phyloP scores from a whole-genome alignment of 495 filamentous ascomycete species.

The Penicillium flavigenum region DNA sequence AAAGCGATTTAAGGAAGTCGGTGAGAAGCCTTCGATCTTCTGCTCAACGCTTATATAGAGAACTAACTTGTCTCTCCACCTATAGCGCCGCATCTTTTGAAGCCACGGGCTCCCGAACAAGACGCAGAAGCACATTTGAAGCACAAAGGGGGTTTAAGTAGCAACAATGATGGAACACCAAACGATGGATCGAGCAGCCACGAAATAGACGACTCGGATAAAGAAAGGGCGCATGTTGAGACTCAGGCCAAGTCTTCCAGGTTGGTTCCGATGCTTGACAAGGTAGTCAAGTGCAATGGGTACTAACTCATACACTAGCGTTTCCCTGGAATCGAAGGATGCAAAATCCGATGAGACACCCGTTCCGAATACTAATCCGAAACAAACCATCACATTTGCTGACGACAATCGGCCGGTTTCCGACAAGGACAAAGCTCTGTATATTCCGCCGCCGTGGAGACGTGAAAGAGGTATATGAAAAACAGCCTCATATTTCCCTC shows the following conservation, averaged over 20 bases:
- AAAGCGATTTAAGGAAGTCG: slow-evolving; percentile 28
- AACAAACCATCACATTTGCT: slow-evolving; percentile 8
- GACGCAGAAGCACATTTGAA: slow-evolving; percentile 7
- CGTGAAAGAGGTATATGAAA: slow-evolving; percentile 32
- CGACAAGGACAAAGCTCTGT: slow-evolving; percentile 22
- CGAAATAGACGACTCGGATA: background rate
- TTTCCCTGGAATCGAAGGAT: background rate
- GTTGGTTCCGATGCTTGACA: slow-evolving; percentile 4
- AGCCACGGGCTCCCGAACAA: background rate
- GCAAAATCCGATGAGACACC: background rate
- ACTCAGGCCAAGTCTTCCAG: background rate
- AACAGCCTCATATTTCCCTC: background rate
- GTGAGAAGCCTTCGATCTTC: background rate
- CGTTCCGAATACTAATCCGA: background rate
- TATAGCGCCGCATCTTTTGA: slow-evolving; percentile 11
- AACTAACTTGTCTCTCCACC: slow-evolving; percentile 3
- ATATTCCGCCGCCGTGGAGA: slow-evolving; percentile 36
- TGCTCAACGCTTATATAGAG: background rate
- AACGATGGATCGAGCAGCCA: background rate
- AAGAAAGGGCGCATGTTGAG: slow-evolving; percentile 1
- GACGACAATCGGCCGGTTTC: background rate
- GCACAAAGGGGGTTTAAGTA: background rate
- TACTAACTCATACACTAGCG: slow-evolving; percentile 3
- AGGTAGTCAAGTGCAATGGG: background rate
- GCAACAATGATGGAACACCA: background rate